Percentiles rank a stretch among this genome's conserved stretches.
These are phyloP conservation scores for Ustilago esculenta DNA, from an alignment of 1,284 basidiomycete genomes.

Conservation along the genomic window DNA sequence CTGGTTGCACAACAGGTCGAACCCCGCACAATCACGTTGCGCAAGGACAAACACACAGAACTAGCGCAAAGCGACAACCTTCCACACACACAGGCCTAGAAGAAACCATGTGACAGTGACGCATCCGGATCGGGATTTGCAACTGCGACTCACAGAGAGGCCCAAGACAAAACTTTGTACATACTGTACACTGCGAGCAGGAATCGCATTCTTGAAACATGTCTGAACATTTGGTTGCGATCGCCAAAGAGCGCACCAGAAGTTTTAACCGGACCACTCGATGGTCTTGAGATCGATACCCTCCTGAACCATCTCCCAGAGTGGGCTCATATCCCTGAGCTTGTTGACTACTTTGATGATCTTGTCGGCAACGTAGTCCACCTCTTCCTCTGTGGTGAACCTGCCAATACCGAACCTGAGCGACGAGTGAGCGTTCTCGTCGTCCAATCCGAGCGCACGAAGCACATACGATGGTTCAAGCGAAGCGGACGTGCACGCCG, in stretches of 20 bases:
- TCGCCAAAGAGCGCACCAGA: too few relatives aligned
- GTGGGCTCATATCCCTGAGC: constrained; percentile 75
- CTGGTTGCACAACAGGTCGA: too few relatives aligned
- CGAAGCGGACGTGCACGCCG: constrained; percentile 97
- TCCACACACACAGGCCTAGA: too few relatives aligned
- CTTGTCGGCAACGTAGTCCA: constrained; percentile 91
- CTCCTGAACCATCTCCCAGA: constrained; percentile 67
- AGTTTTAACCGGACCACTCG: constrained; percentile 78
- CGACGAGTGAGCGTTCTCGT: constrained; percentile 99
- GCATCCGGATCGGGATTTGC: too few relatives aligned
- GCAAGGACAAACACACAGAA: too few relatives aligned
- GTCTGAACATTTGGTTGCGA: neutral
- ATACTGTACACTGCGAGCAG: too few relatives aligned
- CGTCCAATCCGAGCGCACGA: constrained; percentile 88
- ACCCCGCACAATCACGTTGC: too few relatives aligned
- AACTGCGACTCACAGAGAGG: too few relatives aligned
- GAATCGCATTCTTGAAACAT: too few relatives aligned
- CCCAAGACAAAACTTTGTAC: too few relatives aligned
- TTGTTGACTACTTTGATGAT: constrained; percentile 84
- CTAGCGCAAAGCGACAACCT: too few relatives aligned
- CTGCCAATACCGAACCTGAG: constrained; percentile 97
- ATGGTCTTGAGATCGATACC: constrained; percentile 93
- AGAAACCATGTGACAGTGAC: too few relatives aligned
- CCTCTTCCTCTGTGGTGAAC: constrained; percentile 96
- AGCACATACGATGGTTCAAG: constrained; percentile 98